Percentiles rank a stretch among this genome's conserved stretches.
Evolutionary conservation across 2,329 filamentous ascomycete species (phyloP).

Genomic region (Hymenotorrendiella dingleyae): DNA sequence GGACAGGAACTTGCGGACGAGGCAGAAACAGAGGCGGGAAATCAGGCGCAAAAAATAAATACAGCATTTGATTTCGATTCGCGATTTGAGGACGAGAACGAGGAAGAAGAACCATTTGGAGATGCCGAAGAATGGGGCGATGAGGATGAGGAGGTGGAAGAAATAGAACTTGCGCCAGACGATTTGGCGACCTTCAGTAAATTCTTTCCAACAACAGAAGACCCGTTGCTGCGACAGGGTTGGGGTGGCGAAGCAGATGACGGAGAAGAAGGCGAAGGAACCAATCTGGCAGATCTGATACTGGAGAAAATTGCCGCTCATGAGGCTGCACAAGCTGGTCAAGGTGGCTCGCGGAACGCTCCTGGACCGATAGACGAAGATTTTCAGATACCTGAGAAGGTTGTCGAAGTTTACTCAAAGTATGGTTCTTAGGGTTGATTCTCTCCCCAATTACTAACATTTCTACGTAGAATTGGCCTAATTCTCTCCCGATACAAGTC

Average conservation of each 20-base stretch:
- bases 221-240: constrained; percentile 26
- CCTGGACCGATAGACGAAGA: constrained; percentile 60
- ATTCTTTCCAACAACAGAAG: constrained; percentile 70
- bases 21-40: constrained; percentile 66
- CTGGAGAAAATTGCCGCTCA: constrained; percentile 89
- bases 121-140: constrained; percentile 67
- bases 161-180: constrained; percentile 78
- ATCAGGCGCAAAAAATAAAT: constrained; percentile 41
- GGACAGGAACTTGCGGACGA: constrained; percentile 86
- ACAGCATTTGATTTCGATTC: constrained; percentile 75
- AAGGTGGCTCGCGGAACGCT: constrained; percentile 25
- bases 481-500: constrained; percentile 91
- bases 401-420: constrained; percentile 91
- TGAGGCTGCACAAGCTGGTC: constrained; percentile 59
- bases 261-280: constrained; percentile 45
- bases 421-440: constrained; percentile 33
- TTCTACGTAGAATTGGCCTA: constrained; percentile 61
- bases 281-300: constrained; percentile 89
- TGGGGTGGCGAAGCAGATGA: constrained; percentile 34
- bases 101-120: constrained; percentile 46
- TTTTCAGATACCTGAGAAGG: constrained; percentile 81
- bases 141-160: constrained; percentile 66
- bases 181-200: constrained; percentile 88
- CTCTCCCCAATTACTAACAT: constrained; percentile 7
- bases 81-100: constrained; percentile 56